Evolutionary conservation across 2,329 filamentous ascomycete species (phyloP).

Genomic region (Waltergamsia citrina): DNA sequence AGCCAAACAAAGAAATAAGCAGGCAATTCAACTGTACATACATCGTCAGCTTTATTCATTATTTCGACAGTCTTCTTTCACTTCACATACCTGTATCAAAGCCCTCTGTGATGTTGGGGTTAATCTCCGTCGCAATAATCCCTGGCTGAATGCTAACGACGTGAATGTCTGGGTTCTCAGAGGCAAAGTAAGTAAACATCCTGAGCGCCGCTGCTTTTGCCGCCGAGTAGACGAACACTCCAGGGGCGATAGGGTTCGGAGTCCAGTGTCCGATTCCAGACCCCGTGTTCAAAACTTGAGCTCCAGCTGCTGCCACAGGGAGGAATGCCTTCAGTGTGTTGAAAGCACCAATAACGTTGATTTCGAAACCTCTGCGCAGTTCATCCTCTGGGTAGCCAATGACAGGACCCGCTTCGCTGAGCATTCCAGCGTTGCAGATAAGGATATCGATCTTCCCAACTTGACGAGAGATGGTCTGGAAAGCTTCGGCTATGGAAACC

Average conservation of each 20-base stretch:
- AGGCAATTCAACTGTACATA: conserved; percentile 9
- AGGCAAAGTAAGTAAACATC: conserved; percentile 22
- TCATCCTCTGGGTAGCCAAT: background rate
- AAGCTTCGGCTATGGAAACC: background rate
- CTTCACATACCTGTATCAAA: conserved; percentile 2
- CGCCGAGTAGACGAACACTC: conserved; percentile 17
- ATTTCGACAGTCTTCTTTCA: background rate
- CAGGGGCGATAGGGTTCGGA: conserved; percentile 11
- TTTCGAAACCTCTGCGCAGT: conserved; percentile 6
- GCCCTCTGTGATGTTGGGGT: conserved; percentile 10
- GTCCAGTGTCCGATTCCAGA: conserved; percentile 7
- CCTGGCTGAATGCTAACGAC: conserved; percentile 31
- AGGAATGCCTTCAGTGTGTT: conserved; percentile 15
- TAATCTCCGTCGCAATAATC: conserved; percentile 20
- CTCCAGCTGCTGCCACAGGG: conserved; percentile 6
- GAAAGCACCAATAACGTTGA: conserved; percentile 13
- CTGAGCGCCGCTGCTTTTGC: conserved; percentile 23
- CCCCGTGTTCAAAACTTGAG: conserved; percentile 12
- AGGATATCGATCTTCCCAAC: conserved; percentile 18
- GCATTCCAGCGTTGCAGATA: conserved; percentile 14
- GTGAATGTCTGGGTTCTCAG: conserved; percentile 23
- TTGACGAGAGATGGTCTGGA: conserved; percentile 3
- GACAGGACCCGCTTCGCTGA: background rate
- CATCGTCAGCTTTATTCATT: no score
- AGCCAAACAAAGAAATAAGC: conserved; percentile 10